A percentile compares a stretch with the other conserved stretches of the same genome.
These are phyloP conservation scores for Vanrija humicola DNA, from an alignment of 1,284 basidiomycete genomes.

Conservation along the genomic window DNA sequence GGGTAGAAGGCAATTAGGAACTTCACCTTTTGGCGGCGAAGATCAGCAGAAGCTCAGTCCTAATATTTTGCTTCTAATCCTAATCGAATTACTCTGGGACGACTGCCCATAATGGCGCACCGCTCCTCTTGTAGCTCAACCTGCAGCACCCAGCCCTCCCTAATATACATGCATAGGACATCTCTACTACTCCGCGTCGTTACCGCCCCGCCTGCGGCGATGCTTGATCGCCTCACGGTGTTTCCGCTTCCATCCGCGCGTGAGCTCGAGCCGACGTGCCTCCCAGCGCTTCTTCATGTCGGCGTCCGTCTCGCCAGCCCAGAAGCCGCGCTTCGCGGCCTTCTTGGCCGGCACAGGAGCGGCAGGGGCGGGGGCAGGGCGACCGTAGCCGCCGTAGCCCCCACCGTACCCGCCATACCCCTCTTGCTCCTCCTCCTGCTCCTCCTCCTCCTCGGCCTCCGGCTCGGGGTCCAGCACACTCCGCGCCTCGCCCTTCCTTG, in stretches of 20 bases:
- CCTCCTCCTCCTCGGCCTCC: slow-evolving; percentile 4
- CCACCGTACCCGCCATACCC: not conserved
- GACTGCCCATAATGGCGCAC: too few species aligned
- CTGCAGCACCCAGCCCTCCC: too few species aligned
- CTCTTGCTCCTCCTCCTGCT: slow-evolving; percentile 12
- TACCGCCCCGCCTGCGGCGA: slow-evolving; percentile 58
- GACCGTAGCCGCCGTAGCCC: not conserved
- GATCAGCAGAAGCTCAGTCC: too few species aligned
- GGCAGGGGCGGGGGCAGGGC: not conserved
- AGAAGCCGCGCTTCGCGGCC: slow-evolving; percentile 20
- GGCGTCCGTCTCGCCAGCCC: slow-evolving; percentile 30
- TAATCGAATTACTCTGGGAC: too few species aligned
- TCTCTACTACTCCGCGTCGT: slow-evolving; percentile 18
- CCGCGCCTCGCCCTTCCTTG: slow-evolving; percentile 20
- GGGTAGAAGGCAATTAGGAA: too few species aligned
- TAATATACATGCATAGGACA: too few species aligned
- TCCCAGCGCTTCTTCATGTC: slow-evolving; percentile 70
- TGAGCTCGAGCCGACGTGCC: slow-evolving; percentile 62
- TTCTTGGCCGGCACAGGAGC: slow-evolving; percentile 2
- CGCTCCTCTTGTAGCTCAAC: too few species aligned
- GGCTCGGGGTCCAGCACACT: slow-evolving; percentile 8
- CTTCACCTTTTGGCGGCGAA: too few species aligned
- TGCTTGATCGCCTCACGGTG: slow-evolving; percentile 72
- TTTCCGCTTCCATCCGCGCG: slow-evolving; percentile 72
- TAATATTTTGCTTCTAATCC: too few species aligned